Evolutionary conservation across 176 grass and related monocot genomes (phyloP).

Genomic region (Bromus sterilis): DNA sequence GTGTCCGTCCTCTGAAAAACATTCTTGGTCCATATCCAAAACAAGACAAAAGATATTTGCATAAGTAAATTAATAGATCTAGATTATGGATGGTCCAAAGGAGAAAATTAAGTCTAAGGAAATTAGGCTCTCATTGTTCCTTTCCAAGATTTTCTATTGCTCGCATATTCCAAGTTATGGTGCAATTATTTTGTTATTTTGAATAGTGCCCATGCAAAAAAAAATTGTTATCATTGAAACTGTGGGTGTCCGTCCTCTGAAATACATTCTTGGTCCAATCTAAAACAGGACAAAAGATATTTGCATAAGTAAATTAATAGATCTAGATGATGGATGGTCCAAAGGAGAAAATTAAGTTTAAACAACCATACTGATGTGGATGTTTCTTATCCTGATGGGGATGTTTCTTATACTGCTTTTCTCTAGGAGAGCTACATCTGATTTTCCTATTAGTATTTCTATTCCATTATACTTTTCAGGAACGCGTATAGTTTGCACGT

Average conservation of each 20-base stretch:
- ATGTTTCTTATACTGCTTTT: constrained; percentile 1
- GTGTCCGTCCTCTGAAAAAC: neutral
- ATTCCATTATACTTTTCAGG: neutral
- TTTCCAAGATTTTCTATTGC: neutral
- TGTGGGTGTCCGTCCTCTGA: neutral
- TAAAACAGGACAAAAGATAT: neutral
- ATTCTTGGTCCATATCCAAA: neutral
- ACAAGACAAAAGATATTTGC: neutral
- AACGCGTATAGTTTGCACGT: neutral
- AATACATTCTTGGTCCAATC: neutral
- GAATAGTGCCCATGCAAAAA: neutral
- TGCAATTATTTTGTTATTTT: neutral
- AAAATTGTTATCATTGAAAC: neutral
- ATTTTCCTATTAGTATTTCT: neutral
- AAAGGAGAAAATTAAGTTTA: neutral
- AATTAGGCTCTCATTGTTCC: neutral
- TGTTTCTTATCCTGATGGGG: neutral
- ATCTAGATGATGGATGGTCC: constrained; percentile 1
- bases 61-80: neutral
- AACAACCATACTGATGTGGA: neutral
- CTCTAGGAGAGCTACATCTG: neutral
- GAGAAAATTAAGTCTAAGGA: neutral
- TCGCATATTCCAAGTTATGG: neutral
- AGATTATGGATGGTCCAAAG: neutral
- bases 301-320: neutral